Conservation (phyloP, 768 basidiomycete species). For the Scleroderma bovista region DNA sequence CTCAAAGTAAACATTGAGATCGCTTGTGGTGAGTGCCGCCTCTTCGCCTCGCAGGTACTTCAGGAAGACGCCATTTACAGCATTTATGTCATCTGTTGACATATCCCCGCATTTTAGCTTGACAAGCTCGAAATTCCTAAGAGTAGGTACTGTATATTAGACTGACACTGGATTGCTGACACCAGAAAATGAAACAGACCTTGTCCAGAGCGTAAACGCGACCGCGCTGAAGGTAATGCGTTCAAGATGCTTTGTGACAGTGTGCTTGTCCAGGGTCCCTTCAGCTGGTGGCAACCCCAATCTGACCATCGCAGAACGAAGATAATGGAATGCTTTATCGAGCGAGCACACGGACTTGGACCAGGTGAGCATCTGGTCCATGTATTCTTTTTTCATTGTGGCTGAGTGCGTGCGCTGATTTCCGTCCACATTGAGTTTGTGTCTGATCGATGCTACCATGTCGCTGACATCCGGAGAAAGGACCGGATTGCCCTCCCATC, state of each 20-base stretch:
- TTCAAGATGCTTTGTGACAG: not conserved
- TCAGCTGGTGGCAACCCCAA: not conserved
- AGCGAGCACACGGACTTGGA: not conserved
- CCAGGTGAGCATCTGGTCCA: not conserved
- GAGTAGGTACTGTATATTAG: not conserved
- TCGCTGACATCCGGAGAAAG: conserved; percentile 16
- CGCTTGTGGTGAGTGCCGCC: not conserved
- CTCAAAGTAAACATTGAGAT: conserved; percentile 14
- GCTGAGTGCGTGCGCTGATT: conserved; percentile 21
- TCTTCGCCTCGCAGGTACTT: conserved; percentile 2
- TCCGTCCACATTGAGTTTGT: conserved; percentile 14
- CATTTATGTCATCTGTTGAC: not conserved
- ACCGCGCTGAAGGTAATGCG: not conserved
- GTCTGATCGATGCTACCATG: conserved; percentile 22
- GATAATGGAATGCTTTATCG: not conserved
- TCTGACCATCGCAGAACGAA: not conserved
- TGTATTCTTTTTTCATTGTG: conserved; percentile 13
- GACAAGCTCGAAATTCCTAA: conserved; percentile 30
- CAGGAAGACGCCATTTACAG: not conserved
- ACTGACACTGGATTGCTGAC: not conserved
- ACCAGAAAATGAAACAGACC: too few relatives aligned
- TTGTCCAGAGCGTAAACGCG: not conserved
- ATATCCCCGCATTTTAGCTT: conserved; percentile 20
- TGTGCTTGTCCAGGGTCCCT: not conserved
- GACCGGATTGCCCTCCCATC: conserved; percentile 27